phyloP scores from a whole-genome alignment of 306 rosid species.

The Carpinus viminea region DNA sequence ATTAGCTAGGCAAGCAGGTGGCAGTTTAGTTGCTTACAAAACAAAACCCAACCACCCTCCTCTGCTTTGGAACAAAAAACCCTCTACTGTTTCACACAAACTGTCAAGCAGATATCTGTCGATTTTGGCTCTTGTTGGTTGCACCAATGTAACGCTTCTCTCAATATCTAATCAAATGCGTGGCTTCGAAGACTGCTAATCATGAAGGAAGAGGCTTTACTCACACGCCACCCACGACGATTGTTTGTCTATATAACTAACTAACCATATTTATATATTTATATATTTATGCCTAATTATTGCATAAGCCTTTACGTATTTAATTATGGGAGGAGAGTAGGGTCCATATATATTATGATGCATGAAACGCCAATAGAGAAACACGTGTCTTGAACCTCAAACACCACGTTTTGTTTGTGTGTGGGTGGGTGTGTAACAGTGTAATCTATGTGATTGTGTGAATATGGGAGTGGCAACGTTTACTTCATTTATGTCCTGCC shows the following conservation, averaged over 20 bases:
- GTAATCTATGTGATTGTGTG: not conserved
- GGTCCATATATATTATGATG: not conserved
- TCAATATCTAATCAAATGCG: slow-evolving; percentile 27
- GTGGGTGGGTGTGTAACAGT: not conserved
- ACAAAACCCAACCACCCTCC: slow-evolving; percentile 14
- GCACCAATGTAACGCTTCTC: slow-evolving; percentile 31
- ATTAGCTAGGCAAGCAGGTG: slow-evolving; percentile 26
- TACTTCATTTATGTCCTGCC: not conserved
- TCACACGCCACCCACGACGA: slow-evolving; percentile 65
- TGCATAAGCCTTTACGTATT: slow-evolving; percentile 18
- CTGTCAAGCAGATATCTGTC: slow-evolving; percentile 21
- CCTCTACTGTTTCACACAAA: slow-evolving; percentile 28
- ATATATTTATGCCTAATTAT: not conserved
- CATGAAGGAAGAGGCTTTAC: slow-evolving; percentile 31
- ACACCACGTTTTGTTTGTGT: slow-evolving; percentile 42
- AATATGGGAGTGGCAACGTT: slow-evolving; percentile 25
- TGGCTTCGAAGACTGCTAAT: slow-evolving; percentile 47
- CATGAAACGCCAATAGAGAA: not conserved
- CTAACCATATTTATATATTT: no score
- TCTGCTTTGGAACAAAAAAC: slow-evolving; percentile 20
- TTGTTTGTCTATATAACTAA: not conserved
- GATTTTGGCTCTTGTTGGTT: slow-evolving; percentile 39
- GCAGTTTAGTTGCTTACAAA: slow-evolving; percentile 6
- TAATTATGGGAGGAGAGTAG: slow-evolving; percentile 11
- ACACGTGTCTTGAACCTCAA: slow-evolving; percentile 42